These are phyloP conservation scores for Syzygium jambos DNA, from an alignment of 345 rosid species.

Conservation along the genomic window DNA sequence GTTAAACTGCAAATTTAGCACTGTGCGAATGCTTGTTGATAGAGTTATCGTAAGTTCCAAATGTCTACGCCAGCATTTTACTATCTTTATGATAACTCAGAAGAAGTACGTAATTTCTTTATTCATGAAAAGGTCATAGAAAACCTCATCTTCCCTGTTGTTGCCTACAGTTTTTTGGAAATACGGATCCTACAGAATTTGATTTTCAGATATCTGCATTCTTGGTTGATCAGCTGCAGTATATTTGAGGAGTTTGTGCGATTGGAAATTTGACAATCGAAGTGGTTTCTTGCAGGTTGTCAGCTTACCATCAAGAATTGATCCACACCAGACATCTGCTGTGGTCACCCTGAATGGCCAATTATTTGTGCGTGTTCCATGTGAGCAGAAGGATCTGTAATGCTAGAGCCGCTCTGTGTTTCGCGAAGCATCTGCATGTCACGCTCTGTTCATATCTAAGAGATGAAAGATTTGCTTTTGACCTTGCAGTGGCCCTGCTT, in stretches of 20 bases:
- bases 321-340: constrained; percentile 65
- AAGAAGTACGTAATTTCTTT: neutral
- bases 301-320: constrained; percentile 51
- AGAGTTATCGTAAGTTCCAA: neutral
- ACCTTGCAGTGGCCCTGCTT: neutral
- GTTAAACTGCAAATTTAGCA: neutral
- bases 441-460: neutral
- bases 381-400: constrained; percentile 23
- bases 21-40: neutral
- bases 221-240: neutral
- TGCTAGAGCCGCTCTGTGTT: neutral
- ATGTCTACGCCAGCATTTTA: neutral
- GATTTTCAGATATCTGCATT: neutral
- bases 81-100: neutral
- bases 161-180: neutral
- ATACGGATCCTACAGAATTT: neutral
- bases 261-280: neutral
- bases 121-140: neutral
- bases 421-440: neutral
- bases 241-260: neutral
- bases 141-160: neutral
- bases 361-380: constrained; percentile 53
- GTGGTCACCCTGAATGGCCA: constrained; percentile 71
- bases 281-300: constrained; percentile 34
- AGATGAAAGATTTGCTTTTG: neutral